phyloP scores from a whole-genome alignment of 257 asterid species.

The Osmanthus fragrans region DNA sequence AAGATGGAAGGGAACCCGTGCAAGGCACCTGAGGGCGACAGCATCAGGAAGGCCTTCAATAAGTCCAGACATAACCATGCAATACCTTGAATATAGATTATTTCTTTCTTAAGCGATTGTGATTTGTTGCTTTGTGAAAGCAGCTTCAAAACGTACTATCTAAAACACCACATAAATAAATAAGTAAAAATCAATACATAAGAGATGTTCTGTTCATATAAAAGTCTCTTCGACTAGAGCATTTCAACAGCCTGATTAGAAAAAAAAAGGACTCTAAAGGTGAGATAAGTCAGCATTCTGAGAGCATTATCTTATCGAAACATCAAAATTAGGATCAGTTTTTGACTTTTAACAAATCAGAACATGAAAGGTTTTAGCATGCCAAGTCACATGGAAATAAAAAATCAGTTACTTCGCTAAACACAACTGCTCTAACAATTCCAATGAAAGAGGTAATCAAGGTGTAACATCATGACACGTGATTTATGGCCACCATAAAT shows the following conservation, averaged over 20 bases:
- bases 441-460: background rate
- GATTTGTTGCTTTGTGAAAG: conserved; percentile 27
- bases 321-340: background rate
- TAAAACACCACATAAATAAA: conserved; percentile 24
- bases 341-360: conserved; percentile 4
- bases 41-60: conserved; percentile 99
- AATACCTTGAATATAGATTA: conserved; percentile 27
- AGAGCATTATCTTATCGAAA: background rate
- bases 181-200: background rate
- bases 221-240: background rate
- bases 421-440: background rate
- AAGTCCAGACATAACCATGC: conserved; percentile 72
- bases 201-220: background rate
- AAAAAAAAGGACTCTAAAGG: background rate
- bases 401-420: background rate
- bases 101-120: conserved; percentile 10
- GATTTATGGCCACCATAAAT: background rate
- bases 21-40: conserved; percentile 86
- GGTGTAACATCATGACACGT: background rate
- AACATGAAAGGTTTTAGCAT: conserved; percentile 1
- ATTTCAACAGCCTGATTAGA: background rate
- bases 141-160: conserved; percentile 24
- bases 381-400: background rate
- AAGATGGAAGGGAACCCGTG: conserved; percentile 87
- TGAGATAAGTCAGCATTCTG: background rate